These are phyloP conservation scores for Hymenoscyphus albidus DNA, from an alignment of 2,329 filamentous ascomycete genomes.

Conservation along the genomic window DNA sequence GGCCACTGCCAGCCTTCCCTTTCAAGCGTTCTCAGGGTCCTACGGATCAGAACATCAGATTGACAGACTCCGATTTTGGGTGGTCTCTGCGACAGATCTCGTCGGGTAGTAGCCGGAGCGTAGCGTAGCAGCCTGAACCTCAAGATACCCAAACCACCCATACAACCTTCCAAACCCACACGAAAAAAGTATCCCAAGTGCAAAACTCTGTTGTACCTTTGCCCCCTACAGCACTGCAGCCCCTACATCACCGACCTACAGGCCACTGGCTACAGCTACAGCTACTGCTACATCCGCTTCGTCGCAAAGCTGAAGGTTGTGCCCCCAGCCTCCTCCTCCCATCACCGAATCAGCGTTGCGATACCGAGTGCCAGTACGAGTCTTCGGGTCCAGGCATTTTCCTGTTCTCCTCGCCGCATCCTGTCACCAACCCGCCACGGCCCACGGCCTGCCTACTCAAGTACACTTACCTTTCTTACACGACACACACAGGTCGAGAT, in stretches of 20 bases:
- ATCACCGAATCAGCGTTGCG: not conserved
- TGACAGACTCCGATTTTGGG: not conserved
- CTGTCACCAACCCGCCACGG: not conserved
- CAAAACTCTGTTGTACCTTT: too few species aligned
- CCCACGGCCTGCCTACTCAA: not conserved
- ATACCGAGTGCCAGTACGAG: not conserved
- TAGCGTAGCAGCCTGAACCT: too few species aligned
- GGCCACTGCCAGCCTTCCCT: not conserved
- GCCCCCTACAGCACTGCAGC: too few species aligned
- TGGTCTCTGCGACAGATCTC: not conserved
- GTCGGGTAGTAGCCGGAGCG: not conserved
- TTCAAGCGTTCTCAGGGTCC: not conserved
- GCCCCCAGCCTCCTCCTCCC: not conserved
- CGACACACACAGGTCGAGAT: not conserved
- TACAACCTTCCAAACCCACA: too few species aligned
- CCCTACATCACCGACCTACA: too few species aligned
- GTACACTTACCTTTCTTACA: too few species aligned
- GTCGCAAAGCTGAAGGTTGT: constrained; percentile 1
- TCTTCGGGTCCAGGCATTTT: not conserved
- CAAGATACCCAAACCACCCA: too few species aligned
- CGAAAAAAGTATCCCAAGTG: too few species aligned
- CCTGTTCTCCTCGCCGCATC: constrained; percentile 2
- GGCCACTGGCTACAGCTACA: too few species aligned
- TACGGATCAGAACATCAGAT: not conserved
- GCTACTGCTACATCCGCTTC: not conserved